Evolutionary conservation across 352 stramenopile species (phyloP).

Genomic region (Phytophthora ohioensis): DNA sequence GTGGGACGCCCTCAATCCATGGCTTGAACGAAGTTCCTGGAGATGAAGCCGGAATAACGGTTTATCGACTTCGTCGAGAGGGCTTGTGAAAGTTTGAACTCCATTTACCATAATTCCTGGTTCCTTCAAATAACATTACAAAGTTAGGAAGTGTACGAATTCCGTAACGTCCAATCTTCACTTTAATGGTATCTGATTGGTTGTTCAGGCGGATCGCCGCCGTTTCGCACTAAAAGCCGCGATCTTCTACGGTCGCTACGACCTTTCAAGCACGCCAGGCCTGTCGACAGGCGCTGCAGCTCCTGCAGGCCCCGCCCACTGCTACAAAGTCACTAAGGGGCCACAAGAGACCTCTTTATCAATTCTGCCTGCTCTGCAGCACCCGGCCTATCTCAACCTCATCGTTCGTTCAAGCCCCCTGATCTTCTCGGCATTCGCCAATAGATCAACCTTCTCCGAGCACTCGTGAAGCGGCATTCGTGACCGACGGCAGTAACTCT

Average conservation of each 20-base stretch:
- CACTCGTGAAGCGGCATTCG: too few species aligned
- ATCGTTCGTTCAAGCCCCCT: too few species aligned
- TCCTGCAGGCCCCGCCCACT: too few species aligned
- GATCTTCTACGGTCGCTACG: not conserved
- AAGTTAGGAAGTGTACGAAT: slow-evolving; percentile 1
- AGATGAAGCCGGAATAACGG: not conserved
- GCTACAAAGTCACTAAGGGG: not conserved
- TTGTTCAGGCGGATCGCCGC: not conserved
- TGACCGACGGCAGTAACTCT: not conserved
- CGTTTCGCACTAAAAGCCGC: not conserved
- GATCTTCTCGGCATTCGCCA: too few species aligned
- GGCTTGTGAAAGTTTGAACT: not conserved
- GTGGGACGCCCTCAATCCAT: not conserved
- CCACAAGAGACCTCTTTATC: not conserved
- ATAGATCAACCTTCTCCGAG: too few species aligned
- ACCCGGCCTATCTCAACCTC: too few species aligned
- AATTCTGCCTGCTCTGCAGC: not conserved
- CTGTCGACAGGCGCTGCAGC: too few species aligned
- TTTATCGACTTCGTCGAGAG: not conserved
- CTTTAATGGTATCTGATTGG: not conserved
- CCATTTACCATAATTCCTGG: not conserved
- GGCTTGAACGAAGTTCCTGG: not conserved
- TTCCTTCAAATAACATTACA: slow-evolving; percentile 1
- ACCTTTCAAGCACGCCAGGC: not conserved
- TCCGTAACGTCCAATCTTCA: not conserved